Evolutionary conservation across 2,329 filamentous ascomycete genomes (phyloP).

Genomic region (Beauveria sp.): DNA sequence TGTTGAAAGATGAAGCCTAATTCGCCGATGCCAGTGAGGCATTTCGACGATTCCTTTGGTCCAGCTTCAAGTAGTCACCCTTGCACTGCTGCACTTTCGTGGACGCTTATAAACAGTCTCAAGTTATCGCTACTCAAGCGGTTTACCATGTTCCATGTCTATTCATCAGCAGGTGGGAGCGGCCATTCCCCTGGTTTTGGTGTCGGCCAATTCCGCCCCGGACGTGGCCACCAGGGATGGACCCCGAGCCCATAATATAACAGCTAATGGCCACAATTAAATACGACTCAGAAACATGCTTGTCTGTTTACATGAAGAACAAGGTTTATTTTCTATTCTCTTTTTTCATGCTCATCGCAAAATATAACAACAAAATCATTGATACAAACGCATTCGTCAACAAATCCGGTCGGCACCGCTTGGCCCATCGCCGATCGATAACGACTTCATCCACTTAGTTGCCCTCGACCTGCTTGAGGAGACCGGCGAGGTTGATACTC

Average conservation of each 20-base stretch:
- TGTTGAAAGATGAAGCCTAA: too few relatives aligned
- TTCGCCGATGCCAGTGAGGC: too few relatives aligned
- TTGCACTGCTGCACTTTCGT: too few relatives aligned
- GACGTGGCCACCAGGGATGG: neutral
- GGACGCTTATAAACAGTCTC: too few relatives aligned
- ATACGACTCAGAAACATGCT: neutral
- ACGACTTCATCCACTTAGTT: conserved; percentile 21
- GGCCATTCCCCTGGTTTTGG: neutral
- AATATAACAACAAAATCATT: conserved; percentile 4
- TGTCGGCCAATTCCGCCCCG: neutral
- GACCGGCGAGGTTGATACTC: conserved; percentile 86
- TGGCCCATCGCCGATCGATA: too few relatives aligned
- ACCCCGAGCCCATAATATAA: neutral
- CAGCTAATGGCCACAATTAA: neutral
- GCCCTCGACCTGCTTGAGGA: conserved; percentile 60
- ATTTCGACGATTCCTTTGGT: too few relatives aligned
- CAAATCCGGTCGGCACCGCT: neutral
- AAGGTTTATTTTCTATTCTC: neutral
- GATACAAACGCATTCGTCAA: neutral
- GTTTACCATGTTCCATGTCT: too few relatives aligned
- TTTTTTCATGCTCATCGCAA: neutral
- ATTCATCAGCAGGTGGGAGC: neutral
- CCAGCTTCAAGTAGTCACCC: too few relatives aligned
- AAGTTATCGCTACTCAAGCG: too few relatives aligned
- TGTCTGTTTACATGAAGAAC: neutral